These are phyloP conservation scores for Talaromyces funiculosus DNA, from an alignment of 2,329 filamentous ascomycete genomes.

Conservation along the genomic window DNA sequence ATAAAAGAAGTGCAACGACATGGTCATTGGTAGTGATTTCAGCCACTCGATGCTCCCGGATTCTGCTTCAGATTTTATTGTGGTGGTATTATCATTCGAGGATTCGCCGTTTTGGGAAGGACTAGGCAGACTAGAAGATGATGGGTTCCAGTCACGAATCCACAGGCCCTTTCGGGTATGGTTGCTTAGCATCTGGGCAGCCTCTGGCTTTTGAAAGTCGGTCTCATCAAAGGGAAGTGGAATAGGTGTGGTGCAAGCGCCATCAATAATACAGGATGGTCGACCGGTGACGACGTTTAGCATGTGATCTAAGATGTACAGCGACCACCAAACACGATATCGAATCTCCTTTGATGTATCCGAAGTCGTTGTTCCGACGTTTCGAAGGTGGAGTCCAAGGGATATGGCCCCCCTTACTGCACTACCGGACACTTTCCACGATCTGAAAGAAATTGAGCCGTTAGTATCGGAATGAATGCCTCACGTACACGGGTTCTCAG, in stretches of 20 bases:
- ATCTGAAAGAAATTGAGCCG: slow-evolving; percentile 20
- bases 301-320: slow-evolving; percentile 39
- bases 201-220: slow-evolving; percentile 33
- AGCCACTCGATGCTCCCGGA: slow-evolving; percentile 27
- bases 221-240: slow-evolving; percentile 38
- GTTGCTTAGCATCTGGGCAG: slow-evolving; percentile 24
- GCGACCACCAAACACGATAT: slow-evolving; percentile 43
- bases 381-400: slow-evolving; percentile 40
- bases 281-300: slow-evolving; percentile 42
- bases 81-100: slow-evolving; percentile 16
- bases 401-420: slow-evolving; percentile 38
- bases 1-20: slow-evolving; percentile 39
- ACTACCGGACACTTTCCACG: slow-evolving; percentile 39
- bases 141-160: slow-evolving; percentile 20
- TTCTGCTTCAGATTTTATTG: slow-evolving; percentile 18
- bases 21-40: slow-evolving; percentile 32
- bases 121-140: slow-evolving; percentile 20
- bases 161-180: slow-evolving; percentile 19
- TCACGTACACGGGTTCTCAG: slow-evolving; percentile 4
- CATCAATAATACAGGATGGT: slow-evolving; percentile 38
- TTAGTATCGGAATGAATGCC: neutral
- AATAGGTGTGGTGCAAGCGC: slow-evolving; percentile 38
- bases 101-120: slow-evolving; percentile 15
- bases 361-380: slow-evolving; percentile 31
- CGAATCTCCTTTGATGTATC: slow-evolving; percentile 40